These are phyloP conservation scores for Cyclotella sp. DNA, from an alignment of 108 stramenopile genomes.

Conservation along the genomic window DNA sequence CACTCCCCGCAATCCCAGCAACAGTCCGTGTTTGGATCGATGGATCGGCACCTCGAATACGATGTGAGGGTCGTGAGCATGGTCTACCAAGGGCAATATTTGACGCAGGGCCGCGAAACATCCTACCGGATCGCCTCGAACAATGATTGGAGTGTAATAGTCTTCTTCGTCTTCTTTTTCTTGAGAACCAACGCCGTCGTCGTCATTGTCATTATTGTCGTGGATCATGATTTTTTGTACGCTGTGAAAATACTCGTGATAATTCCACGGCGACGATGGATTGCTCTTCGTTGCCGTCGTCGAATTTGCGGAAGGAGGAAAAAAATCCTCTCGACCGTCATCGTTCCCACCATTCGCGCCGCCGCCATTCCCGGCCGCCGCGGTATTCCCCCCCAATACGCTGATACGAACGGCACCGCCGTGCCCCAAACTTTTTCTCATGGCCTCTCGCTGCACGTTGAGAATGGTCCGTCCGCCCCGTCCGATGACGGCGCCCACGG, in stretches of 20 bases:
- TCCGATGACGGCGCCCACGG: slow-evolving; percentile 85
- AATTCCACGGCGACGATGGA: slow-evolving; percentile 24
- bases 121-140: slow-evolving; percentile 68
- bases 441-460: slow-evolving; percentile 70
- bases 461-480: slow-evolving; percentile 71
- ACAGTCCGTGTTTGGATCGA: slow-evolving; percentile 57
- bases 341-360: not conserved
- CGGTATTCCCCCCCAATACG: slow-evolving; percentile 46
- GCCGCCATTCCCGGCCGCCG: slow-evolving; percentile 7
- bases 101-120: slow-evolving; percentile 54
- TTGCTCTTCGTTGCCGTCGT: not conserved
- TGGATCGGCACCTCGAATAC: slow-evolving; percentile 64
- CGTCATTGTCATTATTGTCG: slow-evolving; percentile 35
- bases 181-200: not conserved
- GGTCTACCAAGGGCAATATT: slow-evolving; percentile 36
- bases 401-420: slow-evolving; percentile 51
- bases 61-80: slow-evolving; percentile 31
- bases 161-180: slow-evolving; percentile 32
- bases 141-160: slow-evolving; percentile 78
- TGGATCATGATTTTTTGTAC: slow-evolving; percentile 18
- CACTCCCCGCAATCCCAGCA: slow-evolving; percentile 69
- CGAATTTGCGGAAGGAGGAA: not conserved
- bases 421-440: slow-evolving; percentile 36
- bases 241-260: slow-evolving; percentile 26
- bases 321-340: not conserved